Evolutionary conservation across 2,329 filamentous ascomycete species (phyloP).

Genomic region (Apiospora marii): DNA sequence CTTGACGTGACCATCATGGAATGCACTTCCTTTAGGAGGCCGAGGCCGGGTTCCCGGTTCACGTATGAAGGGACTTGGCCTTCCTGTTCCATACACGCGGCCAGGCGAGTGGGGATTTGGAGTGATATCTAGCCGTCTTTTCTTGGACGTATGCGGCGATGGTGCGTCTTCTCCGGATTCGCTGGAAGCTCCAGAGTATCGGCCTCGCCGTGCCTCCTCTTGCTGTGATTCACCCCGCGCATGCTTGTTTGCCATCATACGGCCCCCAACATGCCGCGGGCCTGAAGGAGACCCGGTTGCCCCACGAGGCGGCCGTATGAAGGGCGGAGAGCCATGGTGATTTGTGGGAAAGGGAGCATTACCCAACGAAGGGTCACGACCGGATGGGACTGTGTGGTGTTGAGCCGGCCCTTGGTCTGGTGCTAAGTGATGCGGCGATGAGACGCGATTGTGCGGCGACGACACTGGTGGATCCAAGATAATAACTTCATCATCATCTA

Average conservation of each 20-base stretch:
- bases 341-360: background rate
- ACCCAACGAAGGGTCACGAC: background rate
- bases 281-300: background rate
- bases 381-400: background rate
- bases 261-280: too few species aligned
- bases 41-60: background rate
- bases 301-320: background rate
- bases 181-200: too few species aligned
- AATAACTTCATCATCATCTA: background rate
- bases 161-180: background rate
- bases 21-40: background rate
- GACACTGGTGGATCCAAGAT: background rate
- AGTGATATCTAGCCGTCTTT: background rate
- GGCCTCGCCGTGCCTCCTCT: too few species aligned
- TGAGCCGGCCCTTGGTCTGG: background rate
- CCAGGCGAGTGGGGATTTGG: background rate
- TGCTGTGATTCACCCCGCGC: too few species aligned
- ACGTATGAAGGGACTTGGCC: background rate
- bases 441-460: background rate
- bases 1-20: background rate
- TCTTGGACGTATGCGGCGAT: background rate
- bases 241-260: too few species aligned
- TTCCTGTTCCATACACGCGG: background rate
- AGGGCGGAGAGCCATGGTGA: background rate
- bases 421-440: background rate